These are phyloP conservation scores for Coemansia umbellata DNA, from an alignment of 192 early-diverging fungal genomes.

Conservation along the genomic window DNA sequence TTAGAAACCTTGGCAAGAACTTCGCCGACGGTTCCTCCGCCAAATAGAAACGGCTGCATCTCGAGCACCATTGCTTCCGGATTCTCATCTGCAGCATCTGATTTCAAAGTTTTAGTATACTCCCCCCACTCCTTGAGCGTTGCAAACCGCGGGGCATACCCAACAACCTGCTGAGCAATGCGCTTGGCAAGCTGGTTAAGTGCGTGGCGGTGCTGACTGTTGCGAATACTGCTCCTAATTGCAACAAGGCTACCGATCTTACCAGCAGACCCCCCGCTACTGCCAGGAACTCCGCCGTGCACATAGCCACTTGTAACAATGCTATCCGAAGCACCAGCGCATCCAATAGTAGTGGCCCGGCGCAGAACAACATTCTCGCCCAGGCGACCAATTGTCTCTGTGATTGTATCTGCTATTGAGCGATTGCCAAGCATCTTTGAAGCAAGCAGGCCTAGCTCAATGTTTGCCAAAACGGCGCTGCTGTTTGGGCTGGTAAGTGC, in stretches of 20 bases:
- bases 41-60: conserved; percentile 71
- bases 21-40: conserved; percentile 63
- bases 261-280: conserved; percentile 52
- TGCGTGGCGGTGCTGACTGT: conserved; percentile 11
- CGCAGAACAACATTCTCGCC: conserved; percentile 89
- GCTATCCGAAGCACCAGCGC: conserved; percentile 3
- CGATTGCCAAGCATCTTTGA: conserved; percentile 8
- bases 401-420: conserved; percentile 62
- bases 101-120: conserved; percentile 19
- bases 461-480: not conserved
- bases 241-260: conserved; percentile 78
- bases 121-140: conserved; percentile 46
- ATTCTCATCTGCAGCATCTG: conserved; percentile 8
- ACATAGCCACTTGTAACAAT: conserved; percentile 63
- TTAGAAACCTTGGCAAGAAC: conserved; percentile 54
- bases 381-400: conserved; percentile 76
- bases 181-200: conserved; percentile 63
- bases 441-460: conserved; percentile 8
- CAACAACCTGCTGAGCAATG: conserved; percentile 85
- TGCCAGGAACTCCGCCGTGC: conserved; percentile 58
- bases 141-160: conserved; percentile 64
- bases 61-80: conserved; percentile 55
- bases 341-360: conserved; percentile 47
- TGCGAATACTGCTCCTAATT: conserved; percentile 33
- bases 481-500: not conserved